These are phyloP conservation scores for Pyrenophora seminiperda DNA, from an alignment of 2,329 filamentous ascomycete species.

Conservation along the genomic window DNA sequence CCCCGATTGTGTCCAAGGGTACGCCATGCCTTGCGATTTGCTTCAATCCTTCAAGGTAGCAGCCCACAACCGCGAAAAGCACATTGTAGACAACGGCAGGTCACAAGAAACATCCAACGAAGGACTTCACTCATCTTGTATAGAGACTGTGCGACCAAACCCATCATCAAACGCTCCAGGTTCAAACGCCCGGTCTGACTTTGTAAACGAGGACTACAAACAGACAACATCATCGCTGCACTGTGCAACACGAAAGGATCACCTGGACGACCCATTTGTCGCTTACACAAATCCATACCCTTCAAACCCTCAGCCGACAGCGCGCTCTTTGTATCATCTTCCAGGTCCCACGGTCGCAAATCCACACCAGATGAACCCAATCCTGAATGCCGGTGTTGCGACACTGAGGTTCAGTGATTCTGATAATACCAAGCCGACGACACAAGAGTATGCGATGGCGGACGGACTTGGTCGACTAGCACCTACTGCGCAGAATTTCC, in stretches of 20 bases:
- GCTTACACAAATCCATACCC: conserved; percentile 13
- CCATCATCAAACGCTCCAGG: not conserved
- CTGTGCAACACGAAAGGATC: conserved; percentile 11
- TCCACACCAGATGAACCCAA: conserved; percentile 23
- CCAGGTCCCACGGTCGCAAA: conserved; percentile 32
- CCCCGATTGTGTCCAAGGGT: conserved; percentile 47
- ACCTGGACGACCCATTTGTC: conserved; percentile 39
- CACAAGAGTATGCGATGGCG: conserved; percentile 26
- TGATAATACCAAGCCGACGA: conserved; percentile 25
- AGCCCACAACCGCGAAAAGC: conserved; percentile 46
- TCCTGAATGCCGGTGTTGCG: conserved; percentile 12
- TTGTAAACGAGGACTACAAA: not conserved
- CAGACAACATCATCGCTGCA: not conserved
- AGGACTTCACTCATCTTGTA: not conserved
- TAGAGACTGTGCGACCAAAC: not conserved
- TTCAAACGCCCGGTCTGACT: not conserved
- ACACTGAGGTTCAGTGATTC: conserved; percentile 38
- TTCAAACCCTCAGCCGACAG: conserved; percentile 6
- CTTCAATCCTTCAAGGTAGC: conserved; percentile 52
- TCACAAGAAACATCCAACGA: conserved; percentile 1
- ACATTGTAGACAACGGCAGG: conserved; percentile 17
- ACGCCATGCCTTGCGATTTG: conserved; percentile 45
- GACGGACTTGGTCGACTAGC: conserved; percentile 30
- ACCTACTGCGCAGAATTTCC: conserved; percentile 44
- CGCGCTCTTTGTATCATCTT: conserved; percentile 19